Evolutionary conservation across 805 yeast species (phyloP).

Genomic region (Yarrowia sp.): DNA sequence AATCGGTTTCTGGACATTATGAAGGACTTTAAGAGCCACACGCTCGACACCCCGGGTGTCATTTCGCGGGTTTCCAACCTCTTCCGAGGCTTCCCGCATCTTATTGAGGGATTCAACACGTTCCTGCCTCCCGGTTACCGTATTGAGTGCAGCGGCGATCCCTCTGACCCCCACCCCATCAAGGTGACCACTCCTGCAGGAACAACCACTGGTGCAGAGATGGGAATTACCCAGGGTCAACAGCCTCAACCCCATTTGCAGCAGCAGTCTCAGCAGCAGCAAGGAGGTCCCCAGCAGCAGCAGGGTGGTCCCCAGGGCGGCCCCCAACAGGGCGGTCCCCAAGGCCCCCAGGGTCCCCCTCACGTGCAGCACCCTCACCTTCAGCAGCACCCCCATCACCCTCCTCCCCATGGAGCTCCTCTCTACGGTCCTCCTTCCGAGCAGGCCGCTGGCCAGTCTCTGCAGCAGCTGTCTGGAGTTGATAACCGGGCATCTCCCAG

Average conservation of each 20-base stretch:
- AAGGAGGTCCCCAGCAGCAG: slow-evolving; percentile 24
- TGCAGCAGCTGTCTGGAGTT: slow-evolving; percentile 42
- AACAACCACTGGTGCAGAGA: slow-evolving; percentile 53
- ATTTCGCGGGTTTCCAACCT: slow-evolving; percentile 89
- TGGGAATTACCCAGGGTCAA: slow-evolving; percentile 27
- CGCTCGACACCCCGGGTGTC: slow-evolving; percentile 93
- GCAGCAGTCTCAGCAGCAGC: slow-evolving; percentile 28
- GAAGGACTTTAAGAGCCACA: slow-evolving; percentile 97
- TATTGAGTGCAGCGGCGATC: slow-evolving; percentile 85
- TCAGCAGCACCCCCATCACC: slow-evolving; percentile 23
- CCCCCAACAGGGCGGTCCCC: slow-evolving; percentile 16
- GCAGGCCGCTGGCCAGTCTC: slow-evolving; percentile 28
- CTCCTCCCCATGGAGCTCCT: slow-evolving; percentile 22
- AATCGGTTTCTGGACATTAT: slow-evolving; percentile 94
- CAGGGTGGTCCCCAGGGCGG: slow-evolving; percentile 11
- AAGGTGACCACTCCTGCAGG: slow-evolving; percentile 96
- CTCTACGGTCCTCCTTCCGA: slow-evolving; percentile 25
- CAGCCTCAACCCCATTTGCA: slow-evolving; percentile 32
- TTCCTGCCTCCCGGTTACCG: slow-evolving; percentile 94
- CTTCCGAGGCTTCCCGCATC: slow-evolving; percentile 84
- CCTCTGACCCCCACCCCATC: slow-evolving; percentile 86
- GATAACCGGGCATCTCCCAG: slow-evolving; percentile 36
- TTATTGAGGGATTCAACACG: slow-evolving; percentile 96
- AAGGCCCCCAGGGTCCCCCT: slow-evolving; percentile 24
- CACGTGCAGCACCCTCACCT: slow-evolving; percentile 28